Percentiles rank a stretch among this genome's conserved stretches.
Evolutionary conservation across 2,329 filamentous ascomycete genomes (phyloP).

Genomic region (Xylaria polymorpha): DNA sequence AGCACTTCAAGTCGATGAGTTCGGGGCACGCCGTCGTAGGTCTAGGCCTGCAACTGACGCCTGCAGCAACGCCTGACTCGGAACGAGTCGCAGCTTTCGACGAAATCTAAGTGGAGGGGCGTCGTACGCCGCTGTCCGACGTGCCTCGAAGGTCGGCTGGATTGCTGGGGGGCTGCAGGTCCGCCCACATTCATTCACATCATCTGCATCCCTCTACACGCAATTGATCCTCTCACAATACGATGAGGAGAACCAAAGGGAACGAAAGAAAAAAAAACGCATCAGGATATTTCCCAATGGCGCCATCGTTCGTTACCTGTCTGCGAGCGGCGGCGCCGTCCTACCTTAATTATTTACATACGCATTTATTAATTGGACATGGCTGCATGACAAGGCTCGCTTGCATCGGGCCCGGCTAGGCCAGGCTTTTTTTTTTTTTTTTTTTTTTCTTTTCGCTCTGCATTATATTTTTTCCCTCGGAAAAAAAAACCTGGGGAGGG

Average conservation of each 20-base stretch:
- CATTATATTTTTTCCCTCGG: conserved; percentile 18
- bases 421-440: conserved; percentile 22
- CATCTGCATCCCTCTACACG: conserved; percentile 15
- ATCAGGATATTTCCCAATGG: conserved; percentile 18
- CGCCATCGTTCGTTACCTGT: conserved; percentile 16
- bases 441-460: too few species aligned
- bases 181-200: conserved; percentile 11
- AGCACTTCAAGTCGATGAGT: conserved; percentile 55
- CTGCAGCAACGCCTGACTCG: conserved; percentile 53
- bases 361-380: conserved; percentile 43
- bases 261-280: not conserved
- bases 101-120: conserved; percentile 27
- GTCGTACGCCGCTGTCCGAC: not conserved
- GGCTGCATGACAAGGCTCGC: conserved; percentile 36
- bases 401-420: conserved; percentile 33
- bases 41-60: conserved; percentile 56
- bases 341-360: conserved; percentile 32
- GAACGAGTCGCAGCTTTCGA: conserved; percentile 40
- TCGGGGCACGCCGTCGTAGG: conserved; percentile 55
- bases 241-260: not conserved
- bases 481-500: conserved; percentile 21
- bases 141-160: conserved; percentile 7
- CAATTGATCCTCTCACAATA: conserved; percentile 9
- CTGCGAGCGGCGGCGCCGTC: conserved; percentile 23
- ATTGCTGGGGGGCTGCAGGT: conserved; percentile 20